Evolutionary conservation across 2,329 filamentous ascomycete genomes (phyloP), one percentile per base, ranked within the genome.

Genomic region (Neopestalotiopsis sp.): DNA sequence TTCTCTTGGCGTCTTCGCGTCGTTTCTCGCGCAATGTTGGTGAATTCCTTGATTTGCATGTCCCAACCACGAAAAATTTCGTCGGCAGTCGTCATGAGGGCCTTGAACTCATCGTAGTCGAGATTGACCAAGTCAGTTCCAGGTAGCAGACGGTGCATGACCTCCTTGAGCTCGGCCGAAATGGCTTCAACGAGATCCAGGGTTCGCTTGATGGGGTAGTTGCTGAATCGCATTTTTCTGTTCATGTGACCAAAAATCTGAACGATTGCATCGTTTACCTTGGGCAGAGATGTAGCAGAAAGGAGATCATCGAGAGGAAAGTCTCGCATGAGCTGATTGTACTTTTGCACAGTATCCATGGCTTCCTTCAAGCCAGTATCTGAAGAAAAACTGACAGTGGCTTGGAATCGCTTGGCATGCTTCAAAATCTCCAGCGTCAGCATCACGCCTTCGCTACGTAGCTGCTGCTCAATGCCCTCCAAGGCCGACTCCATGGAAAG

Each of bases 301-400:
- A 98, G 88, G 34, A 99, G 84, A 79, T 99, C 96, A 77, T 98
- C 95, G 42, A 99, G 86, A 0, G 96, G 96, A 72, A 99, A 98
- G 79, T 99, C 97, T 71, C 96, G 92, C 94, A 99, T 98, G 30
- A 99, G 88, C 82, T 97, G 94, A 79, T 99, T 99, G 85, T 98
- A 99, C 81, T 98, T 98, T 80, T 97, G 94, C 61, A 99, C 97
- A 78, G 93, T 92, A 71, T 99, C 96, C 80, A 95, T 96, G 30
- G 94, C 94, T 81, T 99, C 96, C 80, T 97, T 97, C 78, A 99
- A 82, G 2, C 96, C 95, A 45, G 96, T 99, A 81, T 99, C 97
- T 2, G 96, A 94, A 45, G 92, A 92, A 79, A 99, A 98, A 83
- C 95, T 98, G 75, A 98, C 93, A 2, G 95, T 98, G 12, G 96